Conservation (phyloP, 441 rosid species). For the Bruguiera hainesii region DNA sequence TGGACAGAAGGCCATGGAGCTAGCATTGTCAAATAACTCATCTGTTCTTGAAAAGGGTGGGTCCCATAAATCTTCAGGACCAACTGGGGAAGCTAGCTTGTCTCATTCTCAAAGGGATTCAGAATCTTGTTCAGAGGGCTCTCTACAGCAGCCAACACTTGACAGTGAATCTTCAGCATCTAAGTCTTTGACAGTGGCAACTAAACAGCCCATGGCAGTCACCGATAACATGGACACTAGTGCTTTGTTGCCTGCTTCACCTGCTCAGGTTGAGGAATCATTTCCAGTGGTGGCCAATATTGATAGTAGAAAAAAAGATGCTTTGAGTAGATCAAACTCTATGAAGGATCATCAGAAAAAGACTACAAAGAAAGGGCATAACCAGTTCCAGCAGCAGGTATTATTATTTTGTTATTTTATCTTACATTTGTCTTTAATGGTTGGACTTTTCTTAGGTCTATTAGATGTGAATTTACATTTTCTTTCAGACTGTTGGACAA, state of each 20-base stretch:
- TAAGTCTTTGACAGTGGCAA: slow-evolving; percentile 33
- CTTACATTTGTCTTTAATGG: not conserved
- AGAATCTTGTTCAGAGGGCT: slow-evolving; percentile 38
- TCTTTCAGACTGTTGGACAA: slow-evolving; percentile 38
- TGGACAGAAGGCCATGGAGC: slow-evolving; percentile 23
- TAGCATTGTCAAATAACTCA: slow-evolving; percentile 22
- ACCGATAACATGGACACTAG: slow-evolving; percentile 18
- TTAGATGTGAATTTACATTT: slow-evolving; percentile 12
- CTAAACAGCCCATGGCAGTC: slow-evolving; percentile 30
- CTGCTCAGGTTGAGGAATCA: slow-evolving; percentile 34
- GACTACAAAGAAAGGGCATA: slow-evolving; percentile 39
- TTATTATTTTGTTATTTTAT: not conserved
- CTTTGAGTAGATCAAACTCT: slow-evolving; percentile 48
- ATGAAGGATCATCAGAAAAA: slow-evolving; percentile 52
- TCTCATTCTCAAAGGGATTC: slow-evolving; percentile 35
- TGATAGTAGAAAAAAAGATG: slow-evolving; percentile 40
- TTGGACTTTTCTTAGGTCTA: not conserved
- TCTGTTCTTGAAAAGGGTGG: slow-evolving; percentile 44
- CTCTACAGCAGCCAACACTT: slow-evolving; percentile 36
- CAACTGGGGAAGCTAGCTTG: slow-evolving; percentile 33
- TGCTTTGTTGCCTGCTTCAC: slow-evolving; percentile 17
- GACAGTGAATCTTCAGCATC: slow-evolving; percentile 33
- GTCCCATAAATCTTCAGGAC: slow-evolving; percentile 32
- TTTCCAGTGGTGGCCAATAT: slow-evolving; percentile 15
- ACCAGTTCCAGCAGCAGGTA: slow-evolving; percentile 51